A percentile compares a stretch with the other conserved stretches of the same genome.
phyloP scores from a whole-genome alignment of 1,284 basidiomycete genomes.

The Gymnopus androsaceus region DNA sequence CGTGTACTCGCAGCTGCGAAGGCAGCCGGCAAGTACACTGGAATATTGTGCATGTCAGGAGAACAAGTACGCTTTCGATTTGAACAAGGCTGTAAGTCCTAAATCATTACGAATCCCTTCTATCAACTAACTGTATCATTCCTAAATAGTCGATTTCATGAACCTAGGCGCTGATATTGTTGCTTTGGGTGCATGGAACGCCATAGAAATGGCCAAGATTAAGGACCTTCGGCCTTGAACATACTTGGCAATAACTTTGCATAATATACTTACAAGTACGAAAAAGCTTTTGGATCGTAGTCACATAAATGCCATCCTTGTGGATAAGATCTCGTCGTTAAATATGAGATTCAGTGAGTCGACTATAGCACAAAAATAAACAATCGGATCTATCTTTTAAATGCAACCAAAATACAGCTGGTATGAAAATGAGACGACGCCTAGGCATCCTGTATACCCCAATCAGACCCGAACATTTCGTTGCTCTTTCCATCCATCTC shows the following conservation, averaged over 20 bases:
- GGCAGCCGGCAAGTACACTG: conserved; percentile 23
- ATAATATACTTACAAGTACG: no score
- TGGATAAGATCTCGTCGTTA: no score
- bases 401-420: no score
- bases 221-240: conserved; percentile 12
- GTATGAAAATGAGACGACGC: no score
- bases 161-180: conserved; percentile 23
- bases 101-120: background rate
- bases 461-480: conserved; percentile 41
- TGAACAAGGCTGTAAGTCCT: conserved; percentile 23
- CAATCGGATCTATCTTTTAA: no score
- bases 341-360: no score
- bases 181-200: conserved; percentile 22
- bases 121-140: background rate
- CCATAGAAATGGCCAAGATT: conserved; percentile 19
- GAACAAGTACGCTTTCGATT: conserved; percentile 19
- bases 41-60: conserved; percentile 22
- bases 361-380: no score
- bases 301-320: no score
- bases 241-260: no score
- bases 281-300: no score
- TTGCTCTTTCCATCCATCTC: conserved; percentile 43
- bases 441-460: conserved; percentile 29
- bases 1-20: conserved; percentile 21
- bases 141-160: conserved; percentile 22